Evolutionary conservation across 2,329 filamentous ascomycete species (phyloP).

Genomic region (Niveomyces coronatus): DNA sequence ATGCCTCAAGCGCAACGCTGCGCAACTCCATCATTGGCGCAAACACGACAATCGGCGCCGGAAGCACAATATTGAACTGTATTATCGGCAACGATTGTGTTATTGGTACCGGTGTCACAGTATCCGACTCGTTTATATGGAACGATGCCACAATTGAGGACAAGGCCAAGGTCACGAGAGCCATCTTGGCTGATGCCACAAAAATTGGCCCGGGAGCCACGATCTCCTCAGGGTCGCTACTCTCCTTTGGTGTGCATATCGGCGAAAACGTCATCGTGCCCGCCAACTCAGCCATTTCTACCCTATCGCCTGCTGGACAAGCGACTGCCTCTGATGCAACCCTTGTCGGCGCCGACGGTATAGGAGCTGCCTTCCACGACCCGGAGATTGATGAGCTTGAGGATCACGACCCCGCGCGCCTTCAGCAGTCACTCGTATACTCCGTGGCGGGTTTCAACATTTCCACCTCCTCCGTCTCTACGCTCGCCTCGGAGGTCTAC

Average conservation of each 20-base stretch:
- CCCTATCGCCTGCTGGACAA: constrained; percentile 26
- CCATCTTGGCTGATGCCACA: constrained; percentile 66
- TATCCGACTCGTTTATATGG: constrained; percentile 81
- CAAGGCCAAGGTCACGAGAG: constrained; percentile 55
- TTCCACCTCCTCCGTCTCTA: constrained; percentile 46
- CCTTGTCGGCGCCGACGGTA: constrained; percentile 39
- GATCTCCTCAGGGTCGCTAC: constrained; percentile 61
- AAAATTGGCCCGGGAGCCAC: constrained; percentile 60
- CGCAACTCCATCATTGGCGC: constrained; percentile 66
- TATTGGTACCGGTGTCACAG: constrained; percentile 73
- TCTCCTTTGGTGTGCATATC: constrained; percentile 71
- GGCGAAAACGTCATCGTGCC: constrained; percentile 46
- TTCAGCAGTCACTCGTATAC: constrained; percentile 48
- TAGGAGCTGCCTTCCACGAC: constrained; percentile 38
- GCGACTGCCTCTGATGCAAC: constrained; percentile 29
- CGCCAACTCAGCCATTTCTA: constrained; percentile 23
- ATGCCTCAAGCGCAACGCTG: constrained; percentile 63
- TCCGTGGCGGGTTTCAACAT: constrained; percentile 42
- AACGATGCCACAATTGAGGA: constrained; percentile 72
- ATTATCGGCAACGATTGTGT: constrained; percentile 76
- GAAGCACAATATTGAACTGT: constrained; percentile 60
- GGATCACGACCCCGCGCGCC: constrained; percentile 36
- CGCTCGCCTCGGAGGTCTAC: constrained; percentile 53
- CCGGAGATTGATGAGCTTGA: constrained; percentile 40
- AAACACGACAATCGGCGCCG: constrained; percentile 64